Percentiles rank a stretch among this genome's conserved stretches.
Conservation (phyloP, 169 alveolate genomes). For the Plasmodium falciparum region DNA sequence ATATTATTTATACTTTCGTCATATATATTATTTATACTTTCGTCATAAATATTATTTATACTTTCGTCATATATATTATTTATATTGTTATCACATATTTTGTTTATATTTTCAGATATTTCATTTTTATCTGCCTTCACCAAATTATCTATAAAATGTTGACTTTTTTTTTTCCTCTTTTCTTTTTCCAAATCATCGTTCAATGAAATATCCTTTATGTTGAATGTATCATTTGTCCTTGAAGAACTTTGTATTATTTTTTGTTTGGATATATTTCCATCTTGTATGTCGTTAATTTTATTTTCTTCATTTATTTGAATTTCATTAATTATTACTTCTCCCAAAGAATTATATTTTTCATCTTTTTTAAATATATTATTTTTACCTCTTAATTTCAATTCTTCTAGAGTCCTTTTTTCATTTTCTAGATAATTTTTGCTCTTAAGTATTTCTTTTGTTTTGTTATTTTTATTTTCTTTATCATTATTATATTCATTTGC, state of each 20-base stretch:
- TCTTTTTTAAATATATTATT: no score
- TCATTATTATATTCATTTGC: neutral
- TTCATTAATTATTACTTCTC: constrained; percentile 18
- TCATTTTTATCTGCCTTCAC: neutral
- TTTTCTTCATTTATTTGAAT: constrained; percentile 6
- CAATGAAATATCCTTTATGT: constrained; percentile 40
- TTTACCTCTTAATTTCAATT: constrained; percentile 18
- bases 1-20: neutral
- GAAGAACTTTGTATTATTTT: neutral
- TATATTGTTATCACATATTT: neutral
- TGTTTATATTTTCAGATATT: neutral
- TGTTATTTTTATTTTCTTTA: neutral
- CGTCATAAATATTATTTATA: neutral
- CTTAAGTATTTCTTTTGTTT: constrained; percentile 16
- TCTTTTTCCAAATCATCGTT: constrained; percentile 21
- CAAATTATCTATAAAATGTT: neutral
- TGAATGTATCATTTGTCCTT: constrained; percentile 1
- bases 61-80: neutral
- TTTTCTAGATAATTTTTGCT: constrained; percentile 44
- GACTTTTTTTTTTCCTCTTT: neutral
- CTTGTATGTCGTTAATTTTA: constrained; percentile 5
- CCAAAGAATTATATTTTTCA: neutral
- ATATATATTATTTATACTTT: no score
- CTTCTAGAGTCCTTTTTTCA: constrained; percentile 59
- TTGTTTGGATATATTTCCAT: neutral